phyloP scores from a whole-genome alignment of 2,329 filamentous ascomycete genomes.

The Diaporthe sp. region DNA sequence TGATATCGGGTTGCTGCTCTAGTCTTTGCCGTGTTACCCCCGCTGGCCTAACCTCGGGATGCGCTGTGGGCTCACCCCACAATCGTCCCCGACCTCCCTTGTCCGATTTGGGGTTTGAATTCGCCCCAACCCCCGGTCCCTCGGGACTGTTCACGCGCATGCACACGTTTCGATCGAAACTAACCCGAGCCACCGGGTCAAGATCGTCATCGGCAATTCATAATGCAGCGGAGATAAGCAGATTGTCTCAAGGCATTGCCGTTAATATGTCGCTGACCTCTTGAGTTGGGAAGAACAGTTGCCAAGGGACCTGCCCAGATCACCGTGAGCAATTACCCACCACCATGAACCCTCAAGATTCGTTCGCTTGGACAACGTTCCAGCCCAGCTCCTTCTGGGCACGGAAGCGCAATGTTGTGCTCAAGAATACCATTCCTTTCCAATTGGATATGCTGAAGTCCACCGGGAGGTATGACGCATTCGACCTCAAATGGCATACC shows the following conservation, averaged over 20 bases:
- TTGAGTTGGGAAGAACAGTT: neutral
- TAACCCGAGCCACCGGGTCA: constrained; percentile 18
- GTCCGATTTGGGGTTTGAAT: neutral
- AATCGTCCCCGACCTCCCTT: constrained; percentile 20
- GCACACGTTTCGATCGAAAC: neutral
- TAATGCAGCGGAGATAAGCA: neutral
- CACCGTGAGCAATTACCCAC: neutral
- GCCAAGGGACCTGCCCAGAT: neutral
- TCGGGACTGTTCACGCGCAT: neutral
- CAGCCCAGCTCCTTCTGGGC: constrained; percentile 34
- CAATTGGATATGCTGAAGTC: constrained; percentile 36
- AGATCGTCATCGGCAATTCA: neutral
- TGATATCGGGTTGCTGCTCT: neutral
- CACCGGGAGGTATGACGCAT: constrained; percentile 69
- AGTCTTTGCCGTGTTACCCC: neutral
- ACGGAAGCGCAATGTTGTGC: constrained; percentile 34
- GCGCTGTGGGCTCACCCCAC: constrained; percentile 26
- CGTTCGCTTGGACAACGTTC: constrained; percentile 31
- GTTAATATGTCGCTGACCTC: neutral
- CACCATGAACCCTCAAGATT: constrained; percentile 36
- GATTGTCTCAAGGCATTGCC: neutral
- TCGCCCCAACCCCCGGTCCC: neutral
- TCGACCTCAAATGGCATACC: constrained; percentile 67
- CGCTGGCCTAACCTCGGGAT: neutral
- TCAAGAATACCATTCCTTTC: constrained; percentile 35